Percentiles rank a stretch among this genome's conserved stretches.
These are phyloP conservation scores for Debaryomyces subglobosus DNA, from an alignment of 1,139 yeast genomes.

Conservation along the genomic window DNA sequence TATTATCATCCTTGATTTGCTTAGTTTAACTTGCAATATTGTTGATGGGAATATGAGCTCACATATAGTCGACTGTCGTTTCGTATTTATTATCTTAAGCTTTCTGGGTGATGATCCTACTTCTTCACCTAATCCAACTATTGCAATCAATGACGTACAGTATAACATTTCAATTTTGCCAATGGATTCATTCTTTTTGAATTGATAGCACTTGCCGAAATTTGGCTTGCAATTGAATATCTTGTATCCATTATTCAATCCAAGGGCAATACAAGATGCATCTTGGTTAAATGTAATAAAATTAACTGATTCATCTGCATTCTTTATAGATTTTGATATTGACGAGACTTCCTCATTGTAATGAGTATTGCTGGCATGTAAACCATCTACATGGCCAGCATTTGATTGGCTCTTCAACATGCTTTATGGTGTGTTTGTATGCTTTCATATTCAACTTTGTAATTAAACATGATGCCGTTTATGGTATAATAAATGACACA, in stretches of 20 bases:
- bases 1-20: slow-evolving; percentile 73
- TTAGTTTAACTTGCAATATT: slow-evolving; percentile 75
- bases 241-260: slow-evolving; percentile 74
- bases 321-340: slow-evolving; percentile 10
- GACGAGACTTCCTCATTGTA: slow-evolving; percentile 11
- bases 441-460: neutral
- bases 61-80: slow-evolving; percentile 69
- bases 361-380: neutral
- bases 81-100: slow-evolving; percentile 80
- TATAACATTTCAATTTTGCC: slow-evolving; percentile 90
- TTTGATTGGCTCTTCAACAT: slow-evolving; percentile 5
- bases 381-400: neutral
- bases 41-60: slow-evolving; percentile 89
- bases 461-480: neutral
- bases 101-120: slow-evolving; percentile 80
- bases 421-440: neutral
- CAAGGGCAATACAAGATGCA: slow-evolving; percentile 83
- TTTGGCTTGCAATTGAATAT: slow-evolving; percentile 84
- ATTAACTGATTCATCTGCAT: slow-evolving; percentile 39
- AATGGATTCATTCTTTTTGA: slow-evolving; percentile 54
- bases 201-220: slow-evolving; percentile 75
- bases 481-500: neutral
- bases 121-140: slow-evolving; percentile 87
- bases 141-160: slow-evolving; percentile 82
- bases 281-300: slow-evolving; percentile 88